These are phyloP conservation scores for Trichophyton benhamiae DNA, from an alignment of 2,329 filamentous ascomycete species.

Conservation along the genomic window DNA sequence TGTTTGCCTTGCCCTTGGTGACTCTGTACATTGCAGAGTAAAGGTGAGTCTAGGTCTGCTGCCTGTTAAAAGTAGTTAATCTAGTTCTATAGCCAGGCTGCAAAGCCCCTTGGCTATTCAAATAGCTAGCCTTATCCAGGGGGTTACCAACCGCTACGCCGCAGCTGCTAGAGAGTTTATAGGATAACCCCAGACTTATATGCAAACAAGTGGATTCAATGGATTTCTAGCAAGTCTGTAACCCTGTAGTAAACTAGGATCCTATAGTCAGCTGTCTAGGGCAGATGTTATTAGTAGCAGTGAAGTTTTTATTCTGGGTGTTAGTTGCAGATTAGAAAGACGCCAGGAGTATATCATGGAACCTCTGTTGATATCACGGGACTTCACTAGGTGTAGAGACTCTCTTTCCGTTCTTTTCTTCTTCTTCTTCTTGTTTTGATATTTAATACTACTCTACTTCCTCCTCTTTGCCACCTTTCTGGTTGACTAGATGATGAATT, in stretches of 20 bases:
- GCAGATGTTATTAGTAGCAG: too few species aligned
- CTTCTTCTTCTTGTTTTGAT: not conserved
- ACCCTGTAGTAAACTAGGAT: too few species aligned
- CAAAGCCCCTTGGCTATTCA: not conserved
- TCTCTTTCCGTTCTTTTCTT: too few species aligned
- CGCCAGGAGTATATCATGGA: not conserved
- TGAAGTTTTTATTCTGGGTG: too few species aligned
- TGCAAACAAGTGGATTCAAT: not conserved
- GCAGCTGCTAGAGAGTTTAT: not conserved
- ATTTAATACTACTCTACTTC: not conserved
- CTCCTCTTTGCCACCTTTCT: not conserved
- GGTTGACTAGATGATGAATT: not conserved
- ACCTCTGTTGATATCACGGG: not conserved
- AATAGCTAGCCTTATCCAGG: not conserved
- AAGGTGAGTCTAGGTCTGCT: not conserved
- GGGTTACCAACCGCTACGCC: not conserved
- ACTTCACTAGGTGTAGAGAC: not conserved
- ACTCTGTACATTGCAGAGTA: not conserved
- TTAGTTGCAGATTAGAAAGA: too few species aligned
- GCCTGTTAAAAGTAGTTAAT: not conserved
- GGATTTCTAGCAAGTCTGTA: too few species aligned
- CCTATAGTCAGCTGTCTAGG: too few species aligned
- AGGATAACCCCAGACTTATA: not conserved
- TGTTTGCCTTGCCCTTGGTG: not conserved
- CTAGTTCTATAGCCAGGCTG: not conserved